Evolutionary conservation across 768 basidiomycete species (phyloP).

Genomic region (Mycena vulgaris): DNA sequence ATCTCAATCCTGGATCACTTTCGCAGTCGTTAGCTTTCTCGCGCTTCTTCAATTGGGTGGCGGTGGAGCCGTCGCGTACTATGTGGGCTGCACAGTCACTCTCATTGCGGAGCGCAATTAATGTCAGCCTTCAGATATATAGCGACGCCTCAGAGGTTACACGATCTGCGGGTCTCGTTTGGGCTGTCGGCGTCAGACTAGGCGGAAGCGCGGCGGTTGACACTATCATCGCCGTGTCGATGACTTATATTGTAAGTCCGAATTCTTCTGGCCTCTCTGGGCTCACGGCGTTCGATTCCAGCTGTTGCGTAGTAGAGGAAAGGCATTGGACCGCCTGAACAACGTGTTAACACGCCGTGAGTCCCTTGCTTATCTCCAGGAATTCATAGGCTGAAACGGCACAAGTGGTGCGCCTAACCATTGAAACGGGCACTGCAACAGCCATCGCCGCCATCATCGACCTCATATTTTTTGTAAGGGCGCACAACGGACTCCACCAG

Average conservation of each 20-base stretch:
- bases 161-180: slow-evolving; percentile 12
- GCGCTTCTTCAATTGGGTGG: slow-evolving; percentile 36
- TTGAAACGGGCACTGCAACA: slow-evolving; percentile 36
- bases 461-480: slow-evolving; percentile 33
- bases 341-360: slow-evolving; percentile 30
- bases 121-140: background rate
- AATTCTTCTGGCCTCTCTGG: background rate
- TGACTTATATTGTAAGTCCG: slow-evolving; percentile 34
- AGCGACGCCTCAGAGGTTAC: slow-evolving; percentile 18
- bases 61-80: slow-evolving; percentile 28
- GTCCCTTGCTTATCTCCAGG: background rate
- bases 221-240: slow-evolving; percentile 32
- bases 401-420: slow-evolving; percentile 34
- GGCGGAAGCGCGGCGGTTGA: slow-evolving; percentile 29
- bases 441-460: slow-evolving; percentile 35
- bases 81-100: slow-evolving; percentile 9
- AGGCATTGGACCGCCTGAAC: slow-evolving; percentile 13
- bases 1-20: slow-evolving; percentile 23
- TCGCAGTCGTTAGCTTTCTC: slow-evolving; percentile 20
- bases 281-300: background rate
- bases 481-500: slow-evolving; percentile 32
- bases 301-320: slow-evolving; percentile 28
- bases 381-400: background rate
- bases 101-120: background rate
- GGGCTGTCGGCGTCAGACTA: slow-evolving; percentile 32